Evolutionary conservation across 2,329 filamentous ascomycete species (phyloP), one percentile per base, ranked within the genome.

Genomic region (Hirsutella minnesotensis): DNA sequence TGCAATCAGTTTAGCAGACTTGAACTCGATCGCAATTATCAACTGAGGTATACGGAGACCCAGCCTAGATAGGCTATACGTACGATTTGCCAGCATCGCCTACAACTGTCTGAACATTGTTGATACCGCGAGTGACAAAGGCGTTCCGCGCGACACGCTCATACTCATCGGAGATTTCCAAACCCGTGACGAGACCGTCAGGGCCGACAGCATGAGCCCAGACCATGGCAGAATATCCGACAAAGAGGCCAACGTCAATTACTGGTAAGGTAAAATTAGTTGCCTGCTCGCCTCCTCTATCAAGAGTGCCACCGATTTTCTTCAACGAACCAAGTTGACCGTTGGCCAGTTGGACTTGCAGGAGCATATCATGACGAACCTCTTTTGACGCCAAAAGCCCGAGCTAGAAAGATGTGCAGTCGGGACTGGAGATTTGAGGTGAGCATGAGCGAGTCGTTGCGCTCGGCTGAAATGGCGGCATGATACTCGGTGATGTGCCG

Each of bases 241-340:
- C 57, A 45, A 67, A 72, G 43, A 71, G 66, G 34, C 69, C 69
- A 30, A 72, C 60, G 46, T 72, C 69, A 40, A 72, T 62, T 15
- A 72, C 67, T 70, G 33, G 18, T 4, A 18, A 2, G 5, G 18
- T 9, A 5, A 4, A 15, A 4, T 9, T 9, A 10, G 27, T 4
- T 31, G n/a, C n/a, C n/a, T n/a, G n/a, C n/a, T n/a, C n/a, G n/a
- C n/a, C n/a, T n/a, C n/a, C n/a, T n/a, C n/a, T n/a, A n/a, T n/a
- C n/a, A n/a, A n/a, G n/a, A n/a, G n/a, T n/a, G n/a, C n/a, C n/a
- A n/a, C n/a, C n/a, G n/a, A n/a, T n/a, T n/a, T n/a, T n/a, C n/a
- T n/a, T n/a, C n/a, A n/a, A n/a, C n/a, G n/a, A n/a, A n/a, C n/a
- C n/a, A n/a, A n/a, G n/a, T n/a, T n/a, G n/a, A n/a, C n/a, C 24